Percentiles rank a stretch among this genome's conserved stretches.
Conservation (phyloP, 176 grass and related monocot species). For the Thinopyrum elongatum region DNA sequence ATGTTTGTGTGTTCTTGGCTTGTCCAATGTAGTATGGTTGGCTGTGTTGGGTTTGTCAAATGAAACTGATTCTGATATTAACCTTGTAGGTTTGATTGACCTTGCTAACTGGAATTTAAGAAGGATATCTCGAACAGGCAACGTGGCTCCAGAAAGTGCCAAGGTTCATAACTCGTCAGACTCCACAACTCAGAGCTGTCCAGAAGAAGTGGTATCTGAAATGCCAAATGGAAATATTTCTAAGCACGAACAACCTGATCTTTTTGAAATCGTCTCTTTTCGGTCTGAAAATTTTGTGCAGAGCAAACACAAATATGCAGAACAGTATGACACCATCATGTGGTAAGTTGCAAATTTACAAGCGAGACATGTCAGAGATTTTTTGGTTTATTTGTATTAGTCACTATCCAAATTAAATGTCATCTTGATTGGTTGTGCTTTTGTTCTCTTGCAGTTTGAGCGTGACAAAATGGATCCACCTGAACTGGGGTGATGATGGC, state of each 20-base stretch:
- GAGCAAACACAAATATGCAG: conserved; percentile 45
- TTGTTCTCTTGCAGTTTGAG: conserved; percentile 78
- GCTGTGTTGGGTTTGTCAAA: not conserved
- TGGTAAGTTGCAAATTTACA: conserved; percentile 64
- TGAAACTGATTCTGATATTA: conserved; percentile 8
- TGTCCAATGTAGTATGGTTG: not conserved
- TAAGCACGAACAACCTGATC: conserved; percentile 23
- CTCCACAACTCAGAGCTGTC: conserved; percentile 16
- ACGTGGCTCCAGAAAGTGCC: conserved; percentile 18
- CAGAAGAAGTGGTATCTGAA: conserved; percentile 15
- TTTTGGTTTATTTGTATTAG: not conserved
- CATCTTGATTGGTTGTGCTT: conserved; percentile 7
- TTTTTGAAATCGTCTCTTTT: conserved; percentile 64
- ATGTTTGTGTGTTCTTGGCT: not conserved
- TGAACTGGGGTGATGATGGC: conserved; percentile 98
- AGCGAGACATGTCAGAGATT: not conserved
- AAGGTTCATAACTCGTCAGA: conserved; percentile 21
- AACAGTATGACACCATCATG: conserved; percentile 83
- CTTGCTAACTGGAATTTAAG: conserved; percentile 78
- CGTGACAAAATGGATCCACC: conserved; percentile 97
- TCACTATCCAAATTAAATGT: conserved; percentile 2
- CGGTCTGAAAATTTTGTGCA: conserved; percentile 77
- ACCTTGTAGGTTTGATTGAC: conserved; percentile 73
- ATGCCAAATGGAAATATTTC: conserved; percentile 34
- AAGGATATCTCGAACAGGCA: conserved; percentile 39